Base-by-base conservation (phyloP, 2,329 filamentous ascomycete species). In the Remersonia thermophila region DNA sequence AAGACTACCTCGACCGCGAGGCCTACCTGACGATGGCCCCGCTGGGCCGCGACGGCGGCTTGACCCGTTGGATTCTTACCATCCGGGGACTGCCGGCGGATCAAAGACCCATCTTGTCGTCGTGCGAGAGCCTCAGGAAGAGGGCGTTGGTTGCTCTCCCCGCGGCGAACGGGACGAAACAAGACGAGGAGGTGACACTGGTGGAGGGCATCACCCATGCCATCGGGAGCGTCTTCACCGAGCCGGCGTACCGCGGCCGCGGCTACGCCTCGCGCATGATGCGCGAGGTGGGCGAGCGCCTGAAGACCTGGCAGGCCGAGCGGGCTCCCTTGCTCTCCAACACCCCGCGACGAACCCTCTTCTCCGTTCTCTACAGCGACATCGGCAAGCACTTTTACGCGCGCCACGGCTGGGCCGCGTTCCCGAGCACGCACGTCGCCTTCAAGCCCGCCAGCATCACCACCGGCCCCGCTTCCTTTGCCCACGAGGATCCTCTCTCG, bases 321-420 rank as follows among this genome's bases (percentile, higher is more conserved):
- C 23, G 3, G 25, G 33, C 2, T n/a, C n/a, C n/a, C n/a, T n/a
- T n/a, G n/a, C n/a, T n/a, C n/a, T n/a, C n/a, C 36, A 33, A 16
- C 27, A 35, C 2, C 30, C 23, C 27, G 15, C 27, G n/a, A n/a
- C n/a, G 27, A 8, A 10, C 30, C 32, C n/a, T 73, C 11, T 91
- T 89, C 56, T 87, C 83, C 1, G 71, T 93, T 7, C 66, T 95
- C 7, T 94, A 78, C 58, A 93, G 85, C 7, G 84, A 93, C 50
- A 86, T 93, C 45, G 84, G 87, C 14, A 81, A 84, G 63, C 62
- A 64, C 27, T 95, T 86, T 58, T 95, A 95, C 59, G 72, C 80
- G 3, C 67, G 65, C 23, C 67, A 75, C 44, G 85, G 85, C 31
- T 95, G 87, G 87, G 67, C 74, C 33, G 68, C 77, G 0, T 87